Evolutionary conservation across 192 early-diverging fungal species (phyloP), one percentile per base, ranked within the genome.

Genomic region (Entrophospora sp.): DNA sequence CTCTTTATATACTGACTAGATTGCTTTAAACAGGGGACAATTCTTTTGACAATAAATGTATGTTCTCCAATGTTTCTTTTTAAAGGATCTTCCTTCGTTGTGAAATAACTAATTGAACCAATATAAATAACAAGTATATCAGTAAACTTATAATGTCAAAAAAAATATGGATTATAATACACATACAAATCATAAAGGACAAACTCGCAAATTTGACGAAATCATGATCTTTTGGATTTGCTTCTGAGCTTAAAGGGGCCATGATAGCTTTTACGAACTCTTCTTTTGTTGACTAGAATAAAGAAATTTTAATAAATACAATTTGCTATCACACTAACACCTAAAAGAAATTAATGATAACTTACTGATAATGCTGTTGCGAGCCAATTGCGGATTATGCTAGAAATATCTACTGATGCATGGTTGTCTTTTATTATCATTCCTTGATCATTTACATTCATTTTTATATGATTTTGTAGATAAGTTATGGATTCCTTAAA

Each of bases 341-440:
- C n/a, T n/a, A n/a, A n/a, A 46, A 46, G 45, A 46, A 46, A 46
- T 53, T 53, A 30, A 53, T 53, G 10, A 32, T 53, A 59, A 59
- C 18, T 59, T 59, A 59, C 18, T n/a, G 24, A 37, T 59, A 59
- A 59, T 40, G 36, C 0, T 24, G 0, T 59, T 36, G 38, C 0
- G 35, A 42, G 57, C 57, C 57, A 59, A 59, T 38, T 59, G 5
- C 57, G 57, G 30, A 59, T 59, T 42, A 59, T 59, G 24, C 3
- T 37, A 59, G 57, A 30, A 22, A 59, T 59, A n/a, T 42, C 22
- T 59, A 4, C 57, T 37, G 57, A 59, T 13, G 20, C 18, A 40
- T 38, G 57, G 38, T 59, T 59, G 12, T 59, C 57, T 59, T 59
- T 59, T 59, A 42, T 59, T 22, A 59, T 59, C 37, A 59, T 59